Percentiles rank a stretch among this genome's conserved stretches.
Conservation (phyloP, 78 protist species). For the Carpediemonas membranifera region DNA sequence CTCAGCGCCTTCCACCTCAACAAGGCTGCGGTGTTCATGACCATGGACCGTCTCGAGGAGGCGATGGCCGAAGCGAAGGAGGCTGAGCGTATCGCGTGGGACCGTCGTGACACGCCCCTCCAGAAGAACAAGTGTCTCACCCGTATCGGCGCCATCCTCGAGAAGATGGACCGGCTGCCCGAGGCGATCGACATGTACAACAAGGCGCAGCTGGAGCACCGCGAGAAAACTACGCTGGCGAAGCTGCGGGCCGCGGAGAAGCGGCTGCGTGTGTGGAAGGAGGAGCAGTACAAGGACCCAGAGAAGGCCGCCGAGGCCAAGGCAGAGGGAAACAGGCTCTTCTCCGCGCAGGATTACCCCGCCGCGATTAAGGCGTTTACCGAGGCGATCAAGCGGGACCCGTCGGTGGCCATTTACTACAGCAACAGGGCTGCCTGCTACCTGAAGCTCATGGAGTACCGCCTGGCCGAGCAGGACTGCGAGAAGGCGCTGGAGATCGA, state of each 20-base stretch:
- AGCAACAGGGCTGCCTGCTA: slow-evolving; percentile 29
- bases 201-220: background rate
- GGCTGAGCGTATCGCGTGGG: background rate
- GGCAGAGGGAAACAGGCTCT: slow-evolving; percentile 2
- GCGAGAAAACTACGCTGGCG: background rate
- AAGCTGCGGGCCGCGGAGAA: background rate
- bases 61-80: background rate
- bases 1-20: background rate
- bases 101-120: background rate
- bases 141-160: background rate
- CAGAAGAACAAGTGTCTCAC: background rate
- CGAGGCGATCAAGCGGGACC: slow-evolving; percentile 32
- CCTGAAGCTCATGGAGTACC: slow-evolving; percentile 6
- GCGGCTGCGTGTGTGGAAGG: background rate
- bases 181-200: slow-evolving; percentile 2
- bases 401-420: slow-evolving; percentile 23
- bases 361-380: slow-evolving; percentile 37
- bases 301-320: slow-evolving; percentile 7
- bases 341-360: background rate
- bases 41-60: background rate
- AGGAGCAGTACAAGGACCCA: background rate
- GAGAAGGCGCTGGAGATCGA: slow-evolving; percentile 18
- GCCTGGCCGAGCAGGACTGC: slow-evolving; percentile 23
- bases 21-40: background rate
- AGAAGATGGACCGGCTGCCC: background rate